phyloP scores from a whole-genome alignment of 1,284 basidiomycete species.

The Boletus coffeatus region DNA sequence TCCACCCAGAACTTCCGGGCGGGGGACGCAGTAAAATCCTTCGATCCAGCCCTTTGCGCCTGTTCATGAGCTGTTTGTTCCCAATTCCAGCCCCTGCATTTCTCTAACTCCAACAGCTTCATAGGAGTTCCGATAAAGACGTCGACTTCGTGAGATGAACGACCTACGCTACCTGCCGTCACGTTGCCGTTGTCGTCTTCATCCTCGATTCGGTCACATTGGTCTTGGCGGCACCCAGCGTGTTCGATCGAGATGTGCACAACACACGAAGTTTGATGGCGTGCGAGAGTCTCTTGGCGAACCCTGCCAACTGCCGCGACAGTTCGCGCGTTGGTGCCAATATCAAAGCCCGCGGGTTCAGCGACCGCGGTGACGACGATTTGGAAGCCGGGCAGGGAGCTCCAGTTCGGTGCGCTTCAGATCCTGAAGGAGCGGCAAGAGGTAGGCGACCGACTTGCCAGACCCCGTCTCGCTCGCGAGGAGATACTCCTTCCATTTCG shows the following conservation, averaged over 20 bases:
- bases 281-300: constrained; percentile 73
- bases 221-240: constrained; percentile 32
- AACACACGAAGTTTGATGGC: constrained; percentile 67
- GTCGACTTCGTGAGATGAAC: constrained; percentile 46
- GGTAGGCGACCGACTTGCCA: constrained; percentile 87
- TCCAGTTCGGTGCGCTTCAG: constrained; percentile 58
- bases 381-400: constrained; percentile 3
- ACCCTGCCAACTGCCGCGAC: constrained; percentile 66
- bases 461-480: constrained; percentile 86
- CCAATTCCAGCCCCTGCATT: constrained; percentile 63
- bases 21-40: constrained; percentile 19
- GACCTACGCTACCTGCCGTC: constrained; percentile 11
- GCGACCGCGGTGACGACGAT: constrained; percentile 17
- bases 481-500: constrained; percentile 28
- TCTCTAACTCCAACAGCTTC: constrained; percentile 67
- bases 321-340: constrained; percentile 87
- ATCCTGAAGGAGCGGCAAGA: constrained; percentile 74
- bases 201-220: constrained; percentile 44
- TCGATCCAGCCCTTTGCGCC: constrained; percentile 20
- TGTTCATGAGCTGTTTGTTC: constrained; percentile 31
- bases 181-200: constrained; percentile 29
- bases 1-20: constrained; percentile 32
- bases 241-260: constrained; percentile 64
- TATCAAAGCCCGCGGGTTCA: constrained; percentile 71
- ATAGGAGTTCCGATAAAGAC: constrained; percentile 75